These are phyloP conservation scores for Blepharisma stoltei DNA, from an alignment of 73 alveolate genomes.

Conservation along the genomic window DNA sequence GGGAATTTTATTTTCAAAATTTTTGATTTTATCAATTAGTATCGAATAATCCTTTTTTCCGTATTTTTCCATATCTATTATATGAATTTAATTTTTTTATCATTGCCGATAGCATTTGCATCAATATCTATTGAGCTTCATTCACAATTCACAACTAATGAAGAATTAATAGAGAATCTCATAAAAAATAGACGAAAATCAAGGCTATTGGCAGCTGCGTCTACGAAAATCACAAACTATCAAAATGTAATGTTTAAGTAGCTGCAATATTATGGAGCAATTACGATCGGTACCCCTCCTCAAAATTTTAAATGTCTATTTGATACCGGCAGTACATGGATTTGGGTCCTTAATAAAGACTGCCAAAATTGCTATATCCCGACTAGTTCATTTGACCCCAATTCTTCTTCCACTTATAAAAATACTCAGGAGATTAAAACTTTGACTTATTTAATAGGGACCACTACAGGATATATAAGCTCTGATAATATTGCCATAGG, in stretches of 20 bases:
- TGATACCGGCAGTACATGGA: background rate
- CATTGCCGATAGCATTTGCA: too few relatives aligned
- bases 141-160: too few relatives aligned
- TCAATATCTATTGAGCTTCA: too few relatives aligned
- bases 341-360: slow-evolving; percentile 1
- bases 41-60: too few relatives aligned
- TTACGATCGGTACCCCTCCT: background rate
- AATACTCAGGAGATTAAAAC: background rate
- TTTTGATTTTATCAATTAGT: too few relatives aligned
- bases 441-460: background rate
- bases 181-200: too few relatives aligned
- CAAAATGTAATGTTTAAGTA: background rate
- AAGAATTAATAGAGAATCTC: too few relatives aligned
- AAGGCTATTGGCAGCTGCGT: too few relatives aligned
- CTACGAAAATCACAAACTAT: too few relatives aligned
- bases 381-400: background rate
- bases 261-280: slow-evolving; percentile 14
- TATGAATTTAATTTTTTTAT: too few relatives aligned
- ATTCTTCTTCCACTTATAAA: background rate
- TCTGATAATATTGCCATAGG: background rate
- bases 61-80: too few relatives aligned
- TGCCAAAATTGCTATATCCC: background rate
- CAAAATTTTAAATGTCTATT: background rate
- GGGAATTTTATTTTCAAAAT: too few relatives aligned
- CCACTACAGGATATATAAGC: background rate